A percentile compares a stretch with the other conserved stretches of the same genome.
Conservation (phyloP, 495 filamentous ascomycete genomes). For the Annulohypoxylon nitens region DNA sequence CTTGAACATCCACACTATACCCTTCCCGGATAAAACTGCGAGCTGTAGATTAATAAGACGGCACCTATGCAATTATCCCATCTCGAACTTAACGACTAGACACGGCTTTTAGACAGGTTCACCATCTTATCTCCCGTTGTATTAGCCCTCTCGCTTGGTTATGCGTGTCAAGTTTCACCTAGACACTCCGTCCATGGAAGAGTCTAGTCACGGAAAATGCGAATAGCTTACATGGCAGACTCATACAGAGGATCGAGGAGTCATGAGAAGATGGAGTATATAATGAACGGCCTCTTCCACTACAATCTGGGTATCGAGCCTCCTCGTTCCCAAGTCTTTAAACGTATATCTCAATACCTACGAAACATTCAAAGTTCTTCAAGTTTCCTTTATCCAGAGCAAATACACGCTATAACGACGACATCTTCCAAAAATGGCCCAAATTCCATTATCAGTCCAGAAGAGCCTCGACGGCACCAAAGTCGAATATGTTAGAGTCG, state of each 20-base stretch:
- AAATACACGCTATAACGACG: neutral
- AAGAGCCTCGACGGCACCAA: constrained; percentile 39
- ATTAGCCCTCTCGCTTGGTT: neutral
- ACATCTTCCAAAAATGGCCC: constrained; percentile 12
- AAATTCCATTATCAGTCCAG: constrained; percentile 37
- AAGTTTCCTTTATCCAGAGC: neutral
- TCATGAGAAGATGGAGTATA: neutral
- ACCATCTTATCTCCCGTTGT: constrained; percentile 18
- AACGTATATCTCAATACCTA: neutral
- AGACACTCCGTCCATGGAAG: neutral
- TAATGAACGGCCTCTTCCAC: constrained; percentile 1
- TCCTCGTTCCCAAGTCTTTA: neutral
- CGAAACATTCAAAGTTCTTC: neutral
- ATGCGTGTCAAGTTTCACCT: neutral
- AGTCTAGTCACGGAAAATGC: neutral
- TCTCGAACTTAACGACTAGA: neutral
- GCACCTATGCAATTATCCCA: constrained; percentile 1
- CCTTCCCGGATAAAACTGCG: constrained; percentile 30
- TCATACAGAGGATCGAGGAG: neutral
- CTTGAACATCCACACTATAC: constrained; percentile 9
- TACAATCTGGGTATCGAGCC: neutral
- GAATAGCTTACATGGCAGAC: neutral
- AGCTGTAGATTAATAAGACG: constrained; percentile 19
- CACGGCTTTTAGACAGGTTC: constrained; percentile 6
- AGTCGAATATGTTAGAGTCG: constrained; percentile 36